Conservation (phyloP, 1,284 basidiomycete genomes). For the Volvariella surrecta region DNA sequence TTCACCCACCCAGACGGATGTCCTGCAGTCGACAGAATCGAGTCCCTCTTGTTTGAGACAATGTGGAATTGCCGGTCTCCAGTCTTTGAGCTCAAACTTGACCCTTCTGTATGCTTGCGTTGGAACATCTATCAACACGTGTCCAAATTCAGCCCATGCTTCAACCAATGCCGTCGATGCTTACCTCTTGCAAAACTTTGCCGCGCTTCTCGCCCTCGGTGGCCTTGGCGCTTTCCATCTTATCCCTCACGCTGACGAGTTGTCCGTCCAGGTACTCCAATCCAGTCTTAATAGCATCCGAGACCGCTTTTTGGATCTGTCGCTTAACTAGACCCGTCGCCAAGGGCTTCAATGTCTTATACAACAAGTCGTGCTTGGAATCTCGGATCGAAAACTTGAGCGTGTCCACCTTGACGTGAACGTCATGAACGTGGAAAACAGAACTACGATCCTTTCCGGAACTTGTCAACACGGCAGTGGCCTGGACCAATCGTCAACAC, state of each 20-base stretch:
- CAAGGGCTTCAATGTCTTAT: constrained; percentile 75
- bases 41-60: constrained; percentile 54
- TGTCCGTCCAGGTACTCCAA: constrained; percentile 86
- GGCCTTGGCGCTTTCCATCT: constrained; percentile 62
- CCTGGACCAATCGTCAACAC: constrained; percentile 18
- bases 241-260: constrained; percentile 71
- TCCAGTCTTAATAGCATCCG: constrained; percentile 69
- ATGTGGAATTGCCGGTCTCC: constrained; percentile 61
- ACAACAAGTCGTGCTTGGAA: constrained; percentile 85
- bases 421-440: constrained; percentile 74
- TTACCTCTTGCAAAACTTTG: constrained; percentile 62
- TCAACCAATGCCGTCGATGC: constrained; percentile 2
- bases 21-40: constrained; percentile 53
- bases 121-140: constrained; percentile 39
- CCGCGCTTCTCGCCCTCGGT: constrained; percentile 24
- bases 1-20: constrained; percentile 69
- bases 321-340: constrained; percentile 83
- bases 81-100: constrained; percentile 15
- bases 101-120: constrained; percentile 45
- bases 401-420: constrained; percentile 75
- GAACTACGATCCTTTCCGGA: constrained; percentile 56
- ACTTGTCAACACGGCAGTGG: constrained; percentile 56
- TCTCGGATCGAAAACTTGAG: constrained; percentile 91
- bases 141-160: neutral
- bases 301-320: constrained; percentile 81